These are phyloP conservation scores for Coemansia sp. DNA, from an alignment of 192 early-diverging fungal genomes.

Conservation along the genomic window DNA sequence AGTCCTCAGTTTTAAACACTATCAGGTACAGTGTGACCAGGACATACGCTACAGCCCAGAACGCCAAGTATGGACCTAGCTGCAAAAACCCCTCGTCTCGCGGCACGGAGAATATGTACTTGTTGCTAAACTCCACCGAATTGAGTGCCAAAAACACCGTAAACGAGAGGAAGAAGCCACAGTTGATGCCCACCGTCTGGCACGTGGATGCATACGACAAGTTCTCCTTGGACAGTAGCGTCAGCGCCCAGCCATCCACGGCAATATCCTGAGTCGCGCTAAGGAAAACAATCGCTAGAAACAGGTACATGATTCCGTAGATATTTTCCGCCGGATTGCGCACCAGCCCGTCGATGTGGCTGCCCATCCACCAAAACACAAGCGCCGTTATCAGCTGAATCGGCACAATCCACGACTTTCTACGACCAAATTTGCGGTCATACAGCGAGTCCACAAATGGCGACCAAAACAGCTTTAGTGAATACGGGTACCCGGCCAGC, in stretches of 20 bases:
- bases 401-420: conserved; percentile 99
- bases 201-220: conserved; percentile 89
- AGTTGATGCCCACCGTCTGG: conserved; percentile 96
- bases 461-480: conserved; percentile 97
- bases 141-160: conserved; percentile 97
- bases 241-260: conserved; percentile 89
- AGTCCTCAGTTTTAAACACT: conserved; percentile 77
- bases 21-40: conserved; percentile 81
- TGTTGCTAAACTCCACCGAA: conserved; percentile 91
- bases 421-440: conserved; percentile 73
- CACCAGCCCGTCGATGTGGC: conserved; percentile 69
- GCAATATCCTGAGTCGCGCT: conserved; percentile 91
- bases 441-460: conserved; percentile 94
- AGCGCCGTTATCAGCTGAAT: conserved; percentile 86
- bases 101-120: conserved; percentile 72
- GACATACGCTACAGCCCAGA: conserved; percentile 92
- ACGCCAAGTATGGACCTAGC: conserved; percentile 83
- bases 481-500: conserved; percentile 94
- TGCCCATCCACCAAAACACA: conserved; percentile 75
- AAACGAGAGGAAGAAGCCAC: conserved; percentile 93
- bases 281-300: conserved; percentile 85
- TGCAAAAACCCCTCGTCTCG: conserved; percentile 68
- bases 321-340: conserved; percentile 52
- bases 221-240: conserved; percentile 85
- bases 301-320: conserved; percentile 66